A percentile compares a stretch with the other conserved stretches of the same genome.
Conservation (phyloP, 2,329 filamentous ascomycete genomes). For the Colletotrichum viniferum region DNA sequence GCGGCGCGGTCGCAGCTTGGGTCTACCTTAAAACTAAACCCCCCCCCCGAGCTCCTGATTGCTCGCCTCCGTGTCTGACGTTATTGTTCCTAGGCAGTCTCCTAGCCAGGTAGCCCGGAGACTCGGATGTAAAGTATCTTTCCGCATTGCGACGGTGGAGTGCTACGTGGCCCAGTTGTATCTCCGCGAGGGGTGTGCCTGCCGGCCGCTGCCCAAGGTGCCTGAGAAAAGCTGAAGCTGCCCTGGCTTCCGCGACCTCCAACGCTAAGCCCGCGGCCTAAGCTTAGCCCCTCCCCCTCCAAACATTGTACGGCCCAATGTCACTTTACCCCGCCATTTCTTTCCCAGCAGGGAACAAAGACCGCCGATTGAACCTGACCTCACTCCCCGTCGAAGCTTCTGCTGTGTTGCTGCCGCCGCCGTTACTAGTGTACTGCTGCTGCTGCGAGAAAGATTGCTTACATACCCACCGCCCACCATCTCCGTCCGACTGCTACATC, state of each 20-base stretch:
- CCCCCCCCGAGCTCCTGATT: background rate
- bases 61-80: background rate
- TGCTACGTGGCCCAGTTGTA: background rate
- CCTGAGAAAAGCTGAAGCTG: background rate
- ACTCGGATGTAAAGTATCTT: background rate
- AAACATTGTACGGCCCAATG: background rate
- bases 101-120: background rate
- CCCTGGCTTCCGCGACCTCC: background rate
- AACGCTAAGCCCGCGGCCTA: background rate
- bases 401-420: background rate
- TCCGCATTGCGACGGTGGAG: background rate
- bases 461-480: background rate
- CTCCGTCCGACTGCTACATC: background rate
- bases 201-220: background rate
- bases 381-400: background rate
- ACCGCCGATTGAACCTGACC: background rate
- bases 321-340: conserved; percentile 5
- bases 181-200: background rate
- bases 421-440: background rate
- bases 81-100: background rate
- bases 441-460: background rate
- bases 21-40: background rate
- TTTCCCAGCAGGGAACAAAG: background rate
- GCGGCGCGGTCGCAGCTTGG: background rate
- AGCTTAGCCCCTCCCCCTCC: background rate